These are phyloP conservation scores for Castanea mollissima DNA, from an alignment of 306 rosid species.

Conservation along the genomic window DNA sequence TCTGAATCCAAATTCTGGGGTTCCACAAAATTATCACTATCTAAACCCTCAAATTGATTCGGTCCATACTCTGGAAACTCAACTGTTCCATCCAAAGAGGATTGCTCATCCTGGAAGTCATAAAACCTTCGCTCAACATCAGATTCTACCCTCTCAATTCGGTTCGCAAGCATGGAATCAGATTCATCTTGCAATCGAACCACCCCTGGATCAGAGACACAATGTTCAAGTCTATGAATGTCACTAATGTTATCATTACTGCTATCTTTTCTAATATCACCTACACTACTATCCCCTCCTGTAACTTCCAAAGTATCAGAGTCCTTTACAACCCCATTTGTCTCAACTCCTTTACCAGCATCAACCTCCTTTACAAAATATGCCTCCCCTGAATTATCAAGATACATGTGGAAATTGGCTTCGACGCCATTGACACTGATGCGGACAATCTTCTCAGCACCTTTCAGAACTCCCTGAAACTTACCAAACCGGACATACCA, in stretches of 20 bases:
- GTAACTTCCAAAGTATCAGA: constrained; percentile 23
- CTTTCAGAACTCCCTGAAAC: constrained; percentile 95
- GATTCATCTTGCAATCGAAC: constrained; percentile 40
- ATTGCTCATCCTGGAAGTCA: constrained; percentile 64
- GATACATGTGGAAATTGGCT: constrained; percentile 86
- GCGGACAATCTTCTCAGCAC: constrained; percentile 72
- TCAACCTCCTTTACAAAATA: constrained; percentile 78
- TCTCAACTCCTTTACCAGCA: constrained; percentile 37
- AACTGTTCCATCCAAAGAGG: constrained; percentile 62
- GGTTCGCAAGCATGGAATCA: constrained; percentile 22
- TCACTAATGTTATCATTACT: constrained; percentile 19
- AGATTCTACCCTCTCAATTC: constrained; percentile 51
- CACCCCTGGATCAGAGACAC: constrained; percentile 60
- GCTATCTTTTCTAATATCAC: constrained; percentile 25
- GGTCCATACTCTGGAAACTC: constrained; percentile 64
- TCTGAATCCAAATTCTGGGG: constrained; percentile 63
- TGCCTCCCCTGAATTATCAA: constrained; percentile 94
- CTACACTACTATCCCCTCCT: constrained; percentile 15
- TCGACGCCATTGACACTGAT: constrained; percentile 78
- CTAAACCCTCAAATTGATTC: constrained; percentile 49
- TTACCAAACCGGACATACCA: constrained; percentile 98
- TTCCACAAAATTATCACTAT: constrained; percentile 51
- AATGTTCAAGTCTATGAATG: constrained; percentile 54
- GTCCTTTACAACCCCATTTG: constrained; percentile 34
- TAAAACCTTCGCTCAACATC: constrained; percentile 62